These are phyloP conservation scores for Tetracentron sinense DNA, from an alignment of 164 flowering plant species.

Conservation along the genomic window DNA sequence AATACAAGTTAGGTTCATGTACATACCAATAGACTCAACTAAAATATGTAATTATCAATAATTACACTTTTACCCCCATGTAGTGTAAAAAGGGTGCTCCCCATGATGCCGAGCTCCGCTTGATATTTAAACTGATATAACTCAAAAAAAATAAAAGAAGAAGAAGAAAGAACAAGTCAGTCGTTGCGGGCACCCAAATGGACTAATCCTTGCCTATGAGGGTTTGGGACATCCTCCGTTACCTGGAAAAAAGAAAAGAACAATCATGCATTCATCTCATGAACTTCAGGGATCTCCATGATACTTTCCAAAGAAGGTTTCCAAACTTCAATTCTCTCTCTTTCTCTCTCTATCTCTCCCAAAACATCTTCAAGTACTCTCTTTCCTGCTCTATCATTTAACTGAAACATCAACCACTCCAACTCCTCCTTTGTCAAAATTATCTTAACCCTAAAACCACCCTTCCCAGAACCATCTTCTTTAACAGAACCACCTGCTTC, in stretches of 20 bases:
- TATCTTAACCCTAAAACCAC: conserved; percentile 45
- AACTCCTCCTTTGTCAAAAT: conserved; percentile 60
- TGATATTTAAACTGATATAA: too few species aligned
- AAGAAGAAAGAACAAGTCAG: too few species aligned
- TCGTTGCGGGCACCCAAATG: too few species aligned
- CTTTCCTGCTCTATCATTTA: conserved; percentile 35
- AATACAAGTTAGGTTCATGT: too few species aligned
- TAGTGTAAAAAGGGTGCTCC: too few species aligned
- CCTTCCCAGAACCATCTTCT: conserved; percentile 12
- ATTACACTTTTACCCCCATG: too few species aligned
- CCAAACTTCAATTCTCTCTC: conserved; percentile 38
- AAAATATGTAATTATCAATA: too few species aligned
- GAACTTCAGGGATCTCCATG: conserved; percentile 47
- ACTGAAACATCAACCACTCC: conserved; percentile 45
- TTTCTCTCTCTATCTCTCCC: conserved; percentile 42
- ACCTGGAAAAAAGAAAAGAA: background rate
- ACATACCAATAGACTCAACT: too few species aligned
- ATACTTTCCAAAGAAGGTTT: conserved; percentile 61
- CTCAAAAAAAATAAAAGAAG: too few species aligned
- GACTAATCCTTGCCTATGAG: too few species aligned
- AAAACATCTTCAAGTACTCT: conserved; percentile 45
- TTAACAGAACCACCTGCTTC: conserved; percentile 6
- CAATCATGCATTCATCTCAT: conserved; percentile 36
- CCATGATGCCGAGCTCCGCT: too few species aligned
- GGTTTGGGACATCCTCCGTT: too few species aligned